Conservation (phyloP, 1,284 basidiomycete genomes). For the Ceratobasidium sp. region DNA sequence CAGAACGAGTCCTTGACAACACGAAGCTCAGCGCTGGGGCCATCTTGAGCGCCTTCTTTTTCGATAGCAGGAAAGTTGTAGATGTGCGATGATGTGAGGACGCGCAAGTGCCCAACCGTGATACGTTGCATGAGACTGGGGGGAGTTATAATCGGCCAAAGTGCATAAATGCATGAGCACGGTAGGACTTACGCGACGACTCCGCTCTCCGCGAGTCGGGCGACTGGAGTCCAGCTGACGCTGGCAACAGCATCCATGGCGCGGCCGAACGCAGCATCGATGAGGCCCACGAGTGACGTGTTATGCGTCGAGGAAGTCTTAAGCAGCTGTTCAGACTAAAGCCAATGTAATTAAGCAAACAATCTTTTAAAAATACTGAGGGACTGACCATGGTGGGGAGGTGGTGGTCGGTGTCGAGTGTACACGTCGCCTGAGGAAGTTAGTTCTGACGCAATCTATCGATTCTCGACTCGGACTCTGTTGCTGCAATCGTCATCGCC, state of each 20-base stretch:
- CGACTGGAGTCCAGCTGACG: conserved; percentile 20
- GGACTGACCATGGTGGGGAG: conserved; percentile 33
- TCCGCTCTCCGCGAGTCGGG: conserved; percentile 62
- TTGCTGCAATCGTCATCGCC: not conserved
- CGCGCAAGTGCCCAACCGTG: conserved; percentile 63
- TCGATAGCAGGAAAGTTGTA: conserved; percentile 63
- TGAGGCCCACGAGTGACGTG: conserved; percentile 12
- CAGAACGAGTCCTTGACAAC: conserved; percentile 83
- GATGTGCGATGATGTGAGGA: conserved; percentile 62
- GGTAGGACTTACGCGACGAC: conserved; percentile 61
- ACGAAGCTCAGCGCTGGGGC: conserved; percentile 66
- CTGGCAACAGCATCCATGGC: conserved; percentile 17
- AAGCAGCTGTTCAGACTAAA: conserved; percentile 30
- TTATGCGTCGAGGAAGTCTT: conserved; percentile 30
- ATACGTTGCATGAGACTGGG: conserved; percentile 66
- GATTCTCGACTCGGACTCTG: conserved; percentile 6
- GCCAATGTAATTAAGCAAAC: not conserved
- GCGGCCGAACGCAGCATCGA: conserved; percentile 23
- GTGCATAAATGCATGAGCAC: conserved; percentile 32
- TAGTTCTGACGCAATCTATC: not conserved
- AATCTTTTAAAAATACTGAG: not conserved
- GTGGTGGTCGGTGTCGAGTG: not conserved
- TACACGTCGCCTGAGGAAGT: not conserved
- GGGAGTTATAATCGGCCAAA: not conserved
- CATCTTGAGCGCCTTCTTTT: conserved; percentile 35